Evolutionary conservation across 2,329 filamentous ascomycete species (phyloP), one percentile per base, ranked within the genome.

Genomic region (Aspergillus quadrilineatus): DNA sequence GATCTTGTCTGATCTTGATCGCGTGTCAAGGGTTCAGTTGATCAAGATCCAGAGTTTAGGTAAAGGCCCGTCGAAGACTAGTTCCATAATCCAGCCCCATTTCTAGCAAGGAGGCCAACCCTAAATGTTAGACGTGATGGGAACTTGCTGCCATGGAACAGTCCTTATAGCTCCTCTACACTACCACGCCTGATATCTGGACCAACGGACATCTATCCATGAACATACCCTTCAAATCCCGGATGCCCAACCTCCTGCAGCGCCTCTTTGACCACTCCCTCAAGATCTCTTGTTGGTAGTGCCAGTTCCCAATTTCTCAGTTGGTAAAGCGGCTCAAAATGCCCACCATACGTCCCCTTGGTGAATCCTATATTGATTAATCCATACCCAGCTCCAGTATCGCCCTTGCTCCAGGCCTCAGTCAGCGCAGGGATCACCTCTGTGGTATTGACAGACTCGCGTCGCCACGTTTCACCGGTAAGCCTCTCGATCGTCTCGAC

Each of bases 311-410:
- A 8, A 47, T 42, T 61, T 37, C 42, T 10, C 10, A 60, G 29
- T 15, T 37, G 42, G 26, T 10, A 34, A 7, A 22, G 37, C 26
- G 14, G 49, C 46, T 57, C 50, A 32, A 57, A 60, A 17, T 49
- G 30, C 9, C 51, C 57, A 36, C 58, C 51, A 26, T 50, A 60
- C 2, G 8, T n/a, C 5, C 55, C 58, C 36, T 49, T 51, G 0
- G 58, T 54, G 34, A 60, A 60, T 5, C 58, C 51, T 5, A 60
- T 51, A 28, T 60, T 51, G 17, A 58, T 60, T 26, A 58, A 17
- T 3, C 49, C 55, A 36, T 60, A 53, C 10, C 55, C 55, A 4
- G 50, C 55, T 44, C 10, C 7, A 15, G 46, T 43, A 45, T 61
- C 37, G 26, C 57, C 56, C 26, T 43, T 45, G 41, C 48, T 14